Conservation (phyloP, 2,329 filamentous ascomycete species). For the Pseudohalonectria lignicola region DNA sequence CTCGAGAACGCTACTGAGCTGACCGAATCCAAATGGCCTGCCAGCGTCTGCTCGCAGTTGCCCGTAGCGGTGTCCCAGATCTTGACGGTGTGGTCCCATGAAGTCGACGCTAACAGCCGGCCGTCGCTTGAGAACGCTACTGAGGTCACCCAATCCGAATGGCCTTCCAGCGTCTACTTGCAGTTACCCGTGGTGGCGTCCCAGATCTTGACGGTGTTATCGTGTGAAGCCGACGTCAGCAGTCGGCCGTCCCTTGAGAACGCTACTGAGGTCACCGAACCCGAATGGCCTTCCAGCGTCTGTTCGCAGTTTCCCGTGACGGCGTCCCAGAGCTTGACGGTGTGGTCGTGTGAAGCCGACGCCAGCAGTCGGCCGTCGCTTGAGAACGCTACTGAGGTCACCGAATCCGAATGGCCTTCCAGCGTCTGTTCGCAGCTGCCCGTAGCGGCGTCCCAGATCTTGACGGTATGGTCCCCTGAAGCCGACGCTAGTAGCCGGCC, state of each 20-base stretch:
- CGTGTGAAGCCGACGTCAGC: slow-evolving; percentile 6
- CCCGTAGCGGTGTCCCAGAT: slow-evolving; percentile 2
- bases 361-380: slow-evolving; percentile 7
- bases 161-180: background rate
- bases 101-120: slow-evolving; percentile 5
- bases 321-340: slow-evolving; percentile 2
- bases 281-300: background rate
- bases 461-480: slow-evolving; percentile 6
- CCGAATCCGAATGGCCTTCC: slow-evolving; percentile 5
- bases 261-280: background rate
- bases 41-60: background rate
- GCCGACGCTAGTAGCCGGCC: slow-evolving; percentile 6
- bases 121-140: slow-evolving; percentile 11
- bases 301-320: background rate
- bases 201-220: slow-evolving; percentile 3
- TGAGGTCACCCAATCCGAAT: slow-evolving; percentile 4
- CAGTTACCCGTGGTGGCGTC: background rate
- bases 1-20: background rate
- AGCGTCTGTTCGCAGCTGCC: slow-evolving; percentile 8
- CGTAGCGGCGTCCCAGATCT: slow-evolving; percentile 8
- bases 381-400: slow-evolving; percentile 10
- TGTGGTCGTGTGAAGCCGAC: slow-evolving; percentile 5
- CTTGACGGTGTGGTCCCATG: slow-evolving; percentile 2
- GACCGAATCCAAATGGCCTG: background rate
- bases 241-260: slow-evolving; percentile 1